Evolutionary conservation across 192 early-diverging fungal genomes (phyloP), one percentile per base, ranked within the genome.

Genomic region (Chytriomyces sp.): DNA sequence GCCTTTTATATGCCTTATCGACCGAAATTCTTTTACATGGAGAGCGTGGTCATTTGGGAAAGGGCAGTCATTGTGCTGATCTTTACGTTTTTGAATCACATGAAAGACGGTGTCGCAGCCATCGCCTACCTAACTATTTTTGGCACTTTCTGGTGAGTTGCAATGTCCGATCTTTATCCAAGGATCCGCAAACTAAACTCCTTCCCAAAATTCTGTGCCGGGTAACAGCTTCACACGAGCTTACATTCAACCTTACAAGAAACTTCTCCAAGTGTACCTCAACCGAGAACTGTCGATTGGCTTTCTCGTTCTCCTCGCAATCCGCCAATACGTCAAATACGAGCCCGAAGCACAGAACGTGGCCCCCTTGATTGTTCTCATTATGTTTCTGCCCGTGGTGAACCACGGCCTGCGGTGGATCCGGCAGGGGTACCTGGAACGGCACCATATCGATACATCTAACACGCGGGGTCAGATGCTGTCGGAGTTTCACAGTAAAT

Each of bases 221-320:
- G 34, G 17, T 19, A n/a, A 22, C 28, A n/a, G 39, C 12, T 53
- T 64, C 14, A 55, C 53, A 14, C 39, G 73, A 39, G 40, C 54
- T 30, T 74, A 74, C 54, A 30, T 65, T n/a, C 73, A 74, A 28
- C 73, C 73, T 5, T 74, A 52, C 64, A 36, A 65, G 25, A 58
- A 52, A 5, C 55, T 22, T 17, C 64, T 74, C 5, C 52, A 74
- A 56, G 62, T 56, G 30, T 74, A 66, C 53, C 39, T 74, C n/a
- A 74, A 62, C 56, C 44, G 73, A 55, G 73, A 74, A 52, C 52
- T 74, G 8, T 14, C 34, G 22, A 30, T 66, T 2, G 57, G 73
- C 1, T 66, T 64, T 25, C 17, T 74, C 2, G 36, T 74, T 36
- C 53, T 74, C n/a, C 32, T 74, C 30, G 52, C 64, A 0, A n/a